A percentile compares a stretch with the other conserved stretches of the same genome.
phyloP scores from a whole-genome alignment of 2,329 filamentous ascomycete species.

The Fusarium globosum region DNA sequence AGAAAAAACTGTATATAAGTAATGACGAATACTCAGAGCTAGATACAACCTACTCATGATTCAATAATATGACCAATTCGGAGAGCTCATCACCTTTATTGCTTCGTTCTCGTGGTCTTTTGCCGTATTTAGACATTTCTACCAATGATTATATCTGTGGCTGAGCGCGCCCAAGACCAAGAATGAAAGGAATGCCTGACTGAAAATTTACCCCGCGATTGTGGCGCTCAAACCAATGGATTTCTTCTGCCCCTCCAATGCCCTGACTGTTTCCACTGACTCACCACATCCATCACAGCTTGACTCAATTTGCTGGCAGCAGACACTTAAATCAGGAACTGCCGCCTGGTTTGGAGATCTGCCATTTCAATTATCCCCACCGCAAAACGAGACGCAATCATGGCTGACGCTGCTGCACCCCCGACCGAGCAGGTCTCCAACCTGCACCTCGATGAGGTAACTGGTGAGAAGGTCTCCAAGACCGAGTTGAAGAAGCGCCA shows the following conservation, averaged over 20 bases:
- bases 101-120: constrained; percentile 2
- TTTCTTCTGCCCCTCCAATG: constrained; percentile 47
- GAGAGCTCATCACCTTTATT: neutral
- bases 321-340: constrained; percentile 29
- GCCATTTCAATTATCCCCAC: neutral
- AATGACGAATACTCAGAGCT: constrained; percentile 47
- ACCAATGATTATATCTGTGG: constrained; percentile 15
- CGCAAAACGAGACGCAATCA: constrained; percentile 39
- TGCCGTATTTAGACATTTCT: neutral
- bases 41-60: constrained; percentile 42
- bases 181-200: constrained; percentile 3
- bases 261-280: constrained; percentile 46
- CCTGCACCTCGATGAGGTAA: constrained; percentile 90
- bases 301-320: constrained; percentile 36
- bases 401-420: constrained; percentile 49
- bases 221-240: constrained; percentile 39
- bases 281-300: constrained; percentile 40
- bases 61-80: constrained; percentile 48
- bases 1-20: constrained; percentile 38
- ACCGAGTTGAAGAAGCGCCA: constrained; percentile 93
- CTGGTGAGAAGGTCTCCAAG: constrained; percentile 88
- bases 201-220: constrained; percentile 48
- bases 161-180: constrained; percentile 25
- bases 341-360: constrained; percentile 26
- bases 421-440: constrained; percentile 70